Evolutionary conservation across 306 rosid species (phyloP).

Genomic region (Luffa aegyptiaca): DNA sequence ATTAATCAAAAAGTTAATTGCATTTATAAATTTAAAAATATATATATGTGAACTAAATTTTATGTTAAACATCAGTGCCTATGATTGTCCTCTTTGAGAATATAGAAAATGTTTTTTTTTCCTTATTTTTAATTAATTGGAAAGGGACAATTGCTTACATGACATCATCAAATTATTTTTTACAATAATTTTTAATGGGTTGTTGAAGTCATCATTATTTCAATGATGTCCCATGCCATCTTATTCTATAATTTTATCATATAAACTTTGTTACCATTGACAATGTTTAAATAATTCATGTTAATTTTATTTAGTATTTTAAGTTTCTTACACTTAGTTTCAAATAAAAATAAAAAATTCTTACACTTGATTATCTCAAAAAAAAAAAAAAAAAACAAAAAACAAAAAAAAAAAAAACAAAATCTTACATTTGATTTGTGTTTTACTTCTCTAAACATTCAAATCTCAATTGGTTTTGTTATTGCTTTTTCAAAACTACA

Average conservation of each 20-base stretch:
- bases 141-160: neutral
- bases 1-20: neutral
- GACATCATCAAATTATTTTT: neutral
- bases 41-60: neutral
- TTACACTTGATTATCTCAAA: too few species aligned
- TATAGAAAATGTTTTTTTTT: neutral
- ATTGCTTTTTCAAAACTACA: too few species aligned
- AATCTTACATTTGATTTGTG: too few species aligned
- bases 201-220: neutral
- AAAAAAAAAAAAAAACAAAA: too few species aligned
- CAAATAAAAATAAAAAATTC: too few species aligned
- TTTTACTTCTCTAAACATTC: too few species aligned
- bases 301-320: too few species aligned
- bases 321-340: too few species aligned
- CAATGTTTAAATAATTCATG: too few species aligned
- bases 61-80: neutral
- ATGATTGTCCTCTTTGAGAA: neutral
- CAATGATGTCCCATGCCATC: neutral
- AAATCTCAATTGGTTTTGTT: too few species aligned
- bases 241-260: neutral
- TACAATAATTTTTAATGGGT: neutral
- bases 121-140: neutral
- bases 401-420: too few species aligned
- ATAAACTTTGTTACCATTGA: too few species aligned
- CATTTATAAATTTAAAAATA: neutral